A percentile compares a stretch with the other conserved stretches of the same genome.
Conservation (phyloP, 371 early-diverging fungal species). For the Apophysomyces elegans region DNA sequence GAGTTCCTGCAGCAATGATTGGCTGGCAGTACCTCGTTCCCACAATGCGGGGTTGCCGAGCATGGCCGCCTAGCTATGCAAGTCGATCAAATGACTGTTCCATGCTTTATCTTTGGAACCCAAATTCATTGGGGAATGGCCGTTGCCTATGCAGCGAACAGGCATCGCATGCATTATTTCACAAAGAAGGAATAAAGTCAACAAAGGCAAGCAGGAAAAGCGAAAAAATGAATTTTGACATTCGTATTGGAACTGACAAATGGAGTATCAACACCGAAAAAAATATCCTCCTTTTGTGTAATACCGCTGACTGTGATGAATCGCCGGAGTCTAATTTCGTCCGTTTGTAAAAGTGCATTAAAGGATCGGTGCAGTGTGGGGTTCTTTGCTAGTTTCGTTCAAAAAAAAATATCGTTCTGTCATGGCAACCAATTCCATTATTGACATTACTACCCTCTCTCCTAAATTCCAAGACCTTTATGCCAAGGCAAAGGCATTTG, state of each 20-base stretch:
- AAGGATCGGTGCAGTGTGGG: no score
- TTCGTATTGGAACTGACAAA: no score
- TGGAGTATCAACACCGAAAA: no score
- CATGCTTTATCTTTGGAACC: no score
- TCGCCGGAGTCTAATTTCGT: neutral
- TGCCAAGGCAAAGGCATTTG: conserved; percentile 74
- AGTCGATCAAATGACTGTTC: no score
- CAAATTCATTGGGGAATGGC: no score
- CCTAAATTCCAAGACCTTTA: conserved; percentile 72
- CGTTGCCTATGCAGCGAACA: no score
- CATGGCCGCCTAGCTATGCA: neutral
- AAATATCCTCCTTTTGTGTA: neutral
- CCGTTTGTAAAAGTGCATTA: neutral
- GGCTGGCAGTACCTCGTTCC: neutral
- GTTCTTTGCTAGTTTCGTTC: no score
- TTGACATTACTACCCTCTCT: conserved; percentile 55
- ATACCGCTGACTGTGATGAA: conserved; percentile 3
- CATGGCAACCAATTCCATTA: conserved; percentile 51
- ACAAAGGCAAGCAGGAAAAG: no score
- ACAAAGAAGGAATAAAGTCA: no score
- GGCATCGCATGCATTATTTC: no score
- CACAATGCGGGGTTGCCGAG: conserved; percentile 6
- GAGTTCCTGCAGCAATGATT: neutral
- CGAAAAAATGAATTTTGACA: no score
- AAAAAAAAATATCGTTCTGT: neutral